Conservation (phyloP, 768 basidiomycete genomes). For the Suillus placidus region DNA sequence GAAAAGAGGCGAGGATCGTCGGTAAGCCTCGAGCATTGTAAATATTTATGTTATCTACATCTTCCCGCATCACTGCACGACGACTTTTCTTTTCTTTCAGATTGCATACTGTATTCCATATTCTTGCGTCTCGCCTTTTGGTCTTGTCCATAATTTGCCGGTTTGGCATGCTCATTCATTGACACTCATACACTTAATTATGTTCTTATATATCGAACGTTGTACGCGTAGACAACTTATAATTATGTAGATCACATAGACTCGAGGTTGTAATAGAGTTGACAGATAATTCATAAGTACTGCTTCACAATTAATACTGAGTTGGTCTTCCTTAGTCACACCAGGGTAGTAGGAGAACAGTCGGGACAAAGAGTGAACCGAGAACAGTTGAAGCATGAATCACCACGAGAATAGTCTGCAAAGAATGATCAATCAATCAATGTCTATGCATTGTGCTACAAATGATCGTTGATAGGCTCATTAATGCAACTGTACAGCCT, state of each 20-base stretch:
- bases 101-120: constrained; percentile 11
- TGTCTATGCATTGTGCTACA: neutral
- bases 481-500: neutral
- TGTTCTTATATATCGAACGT: neutral
- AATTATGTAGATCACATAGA: neutral
- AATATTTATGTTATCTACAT: neutral
- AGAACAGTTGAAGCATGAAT: neutral
- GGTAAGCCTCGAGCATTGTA: constrained; percentile 21
- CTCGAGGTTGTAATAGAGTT: neutral
- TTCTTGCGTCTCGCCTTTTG: neutral
- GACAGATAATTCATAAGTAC: neutral
- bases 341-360: neutral
- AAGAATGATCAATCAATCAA: neutral
- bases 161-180: neutral
- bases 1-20: constrained; percentile 44
- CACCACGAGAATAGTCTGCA: neutral
- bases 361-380: neutral
- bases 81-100: neutral
- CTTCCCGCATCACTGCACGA: neutral
- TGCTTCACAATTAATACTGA: neutral
- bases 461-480: neutral
- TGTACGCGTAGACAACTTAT: neutral
- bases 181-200: neutral
- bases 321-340: neutral
- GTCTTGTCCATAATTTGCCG: neutral